Percentiles rank a stretch among this genome's conserved stretches.
Evolutionary conservation across 164 flowering plant species (phyloP).

Genomic region (Berberis thunbergii): DNA sequence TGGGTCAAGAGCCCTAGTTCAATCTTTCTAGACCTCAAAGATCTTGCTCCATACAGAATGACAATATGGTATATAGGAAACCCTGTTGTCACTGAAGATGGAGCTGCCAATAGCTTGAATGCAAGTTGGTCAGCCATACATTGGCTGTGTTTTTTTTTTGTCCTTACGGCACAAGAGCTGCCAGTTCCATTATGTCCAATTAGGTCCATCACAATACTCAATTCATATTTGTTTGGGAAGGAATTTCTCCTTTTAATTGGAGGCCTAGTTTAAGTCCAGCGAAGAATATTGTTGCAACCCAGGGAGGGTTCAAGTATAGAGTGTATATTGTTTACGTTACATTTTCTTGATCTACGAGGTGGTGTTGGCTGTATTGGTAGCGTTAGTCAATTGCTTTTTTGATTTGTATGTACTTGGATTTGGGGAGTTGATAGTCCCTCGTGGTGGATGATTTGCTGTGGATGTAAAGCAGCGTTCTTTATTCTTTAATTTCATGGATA

Average conservation of each 20-base stretch:
- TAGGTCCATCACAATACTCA: background rate
- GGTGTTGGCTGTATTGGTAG: background rate
- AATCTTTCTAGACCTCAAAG: background rate
- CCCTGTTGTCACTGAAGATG: background rate
- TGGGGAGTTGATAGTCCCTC: background rate
- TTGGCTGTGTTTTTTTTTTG: background rate
- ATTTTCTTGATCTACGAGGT: background rate
- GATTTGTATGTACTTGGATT: background rate
- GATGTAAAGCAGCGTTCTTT: background rate
- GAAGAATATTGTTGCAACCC: conserved; percentile 5
- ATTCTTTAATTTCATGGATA: background rate
- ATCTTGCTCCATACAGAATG: background rate
- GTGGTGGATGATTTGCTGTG: background rate
- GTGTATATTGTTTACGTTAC: conserved; percentile 23
- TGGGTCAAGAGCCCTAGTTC: background rate
- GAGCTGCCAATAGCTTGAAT: background rate
- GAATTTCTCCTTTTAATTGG: conserved; percentile 7
- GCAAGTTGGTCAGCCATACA: background rate
- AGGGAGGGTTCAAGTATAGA: conserved; percentile 22
- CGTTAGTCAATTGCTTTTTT: background rate
- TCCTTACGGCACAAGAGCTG: background rate
- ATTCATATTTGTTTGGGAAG: conserved; percentile 16
- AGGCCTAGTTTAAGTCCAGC: conserved; percentile 11
- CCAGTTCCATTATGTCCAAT: no score
- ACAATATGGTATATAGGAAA: background rate